phyloP scores from a whole-genome alignment of 495 filamentous ascomycete genomes.

The Penicillium pancosmium region DNA sequence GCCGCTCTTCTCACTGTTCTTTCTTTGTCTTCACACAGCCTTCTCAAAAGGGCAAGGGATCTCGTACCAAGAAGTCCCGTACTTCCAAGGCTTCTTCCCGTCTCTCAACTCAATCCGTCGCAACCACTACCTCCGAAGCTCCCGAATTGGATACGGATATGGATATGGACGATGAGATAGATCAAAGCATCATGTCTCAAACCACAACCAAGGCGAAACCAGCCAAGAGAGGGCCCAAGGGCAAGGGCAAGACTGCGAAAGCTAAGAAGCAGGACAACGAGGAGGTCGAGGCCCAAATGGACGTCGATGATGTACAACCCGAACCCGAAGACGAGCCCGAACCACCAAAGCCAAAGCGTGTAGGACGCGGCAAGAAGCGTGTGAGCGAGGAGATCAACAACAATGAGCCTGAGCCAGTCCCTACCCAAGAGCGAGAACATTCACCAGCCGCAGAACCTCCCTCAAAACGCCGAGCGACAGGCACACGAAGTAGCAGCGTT shows the following conservation, averaged over 20 bases:
- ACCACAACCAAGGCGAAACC: conserved; percentile 53
- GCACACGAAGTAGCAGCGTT: conserved; percentile 48
- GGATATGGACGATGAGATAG: conserved; percentile 62
- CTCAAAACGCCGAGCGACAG: conserved; percentile 66
- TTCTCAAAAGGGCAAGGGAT: conserved; percentile 46
- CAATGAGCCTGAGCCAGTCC: conserved; percentile 35
- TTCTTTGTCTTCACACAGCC: conserved; percentile 69
- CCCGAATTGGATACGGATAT: conserved; percentile 56
- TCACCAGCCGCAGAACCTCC: conserved; percentile 55
- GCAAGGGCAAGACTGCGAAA: conserved; percentile 43
- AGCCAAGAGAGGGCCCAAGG: conserved; percentile 51
- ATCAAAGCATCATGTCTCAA: conserved; percentile 68
- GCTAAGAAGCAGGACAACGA: conserved; percentile 60
- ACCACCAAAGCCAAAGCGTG: conserved; percentile 44
- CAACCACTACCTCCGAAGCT: conserved; percentile 55
- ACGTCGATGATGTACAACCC: conserved; percentile 27
- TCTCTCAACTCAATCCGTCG: conserved; percentile 68
- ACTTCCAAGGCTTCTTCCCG: conserved; percentile 68
- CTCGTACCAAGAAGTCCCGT: conserved; percentile 57
- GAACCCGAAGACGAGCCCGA: conserved; percentile 18
- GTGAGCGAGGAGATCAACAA: conserved; percentile 62
- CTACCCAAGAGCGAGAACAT: conserved; percentile 20
- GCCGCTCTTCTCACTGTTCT: conserved; percentile 73
- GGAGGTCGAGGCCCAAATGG: conserved; percentile 46
- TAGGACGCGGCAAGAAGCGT: conserved; percentile 64